Base-by-base conservation (phyloP, 306 rosid species). In the Biancaea sappan region DNA sequence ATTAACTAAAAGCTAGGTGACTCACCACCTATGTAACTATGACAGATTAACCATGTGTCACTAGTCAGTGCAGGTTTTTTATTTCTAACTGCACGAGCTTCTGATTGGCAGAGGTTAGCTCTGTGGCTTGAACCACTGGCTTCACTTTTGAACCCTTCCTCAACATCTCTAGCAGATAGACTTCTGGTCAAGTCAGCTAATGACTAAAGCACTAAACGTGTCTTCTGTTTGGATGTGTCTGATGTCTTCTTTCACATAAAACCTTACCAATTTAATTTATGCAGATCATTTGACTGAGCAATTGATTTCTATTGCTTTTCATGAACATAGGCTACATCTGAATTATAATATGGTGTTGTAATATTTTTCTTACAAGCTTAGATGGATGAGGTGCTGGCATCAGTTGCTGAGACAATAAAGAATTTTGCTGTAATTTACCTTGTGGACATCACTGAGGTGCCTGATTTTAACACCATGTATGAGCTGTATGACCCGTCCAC, bases 401-500 rank as follows among this genome's bases (percentile, higher is more conserved):
- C 91, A 10, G 96, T 94, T 31, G 97, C 97, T 4, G 97, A 94
- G 86, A 94, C 92, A 13, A 68, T 91, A 0, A 94, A 94, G 58
- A 88, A 94, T 83, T 94, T 91, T 77, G 97, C 95, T 18, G 97
- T 94, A 29, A 81, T 94, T 38, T 94, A 94, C 86, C 95, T 94
- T 14, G 96, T 91, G 79, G 98, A 94, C 88, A 94, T 94, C 83
- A 91, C 94, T 1, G 97, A 91, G 85, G 97, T 91, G 32, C 98
- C 98, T 22, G 98, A 94, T 84, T 91, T 94, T 83, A 91, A 94
- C 91, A 91, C 96, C 9, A 94, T 92, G 99, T 92, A 94, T 6
- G 95, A 94, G 84, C 72, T 94, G 38, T 94, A 94, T 56, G 96
- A 94, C 47, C 99, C 97, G 0, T 90, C 96, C 3, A 94, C 97